A percentile compares a stretch with the other conserved stretches of the same genome.
phyloP scores from a whole-genome alignment of 176 grass and related monocot species.

The Poa pratensis region DNA sequence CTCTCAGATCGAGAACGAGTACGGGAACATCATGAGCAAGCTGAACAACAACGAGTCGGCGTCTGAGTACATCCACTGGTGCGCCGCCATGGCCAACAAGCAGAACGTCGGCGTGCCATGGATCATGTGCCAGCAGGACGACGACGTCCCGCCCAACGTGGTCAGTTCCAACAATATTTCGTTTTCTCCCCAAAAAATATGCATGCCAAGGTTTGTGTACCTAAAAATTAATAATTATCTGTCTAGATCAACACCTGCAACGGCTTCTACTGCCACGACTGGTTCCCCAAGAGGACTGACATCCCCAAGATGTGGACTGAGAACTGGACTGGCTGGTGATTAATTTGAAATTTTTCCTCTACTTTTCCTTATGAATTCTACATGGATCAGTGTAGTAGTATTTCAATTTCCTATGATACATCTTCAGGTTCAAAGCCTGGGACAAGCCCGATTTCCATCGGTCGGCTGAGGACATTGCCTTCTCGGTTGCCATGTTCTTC shows the following conservation, averaged over 20 bases:
- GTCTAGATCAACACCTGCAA: constrained; percentile 80
- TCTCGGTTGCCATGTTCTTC: constrained; percentile 77
- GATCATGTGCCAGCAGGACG: constrained; percentile 90
- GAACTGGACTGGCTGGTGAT: constrained; percentile 87
- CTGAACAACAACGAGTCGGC: constrained; percentile 50
- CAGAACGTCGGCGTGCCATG: constrained; percentile 67
- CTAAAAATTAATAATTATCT: too few relatives aligned
- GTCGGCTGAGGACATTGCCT: constrained; percentile 68
- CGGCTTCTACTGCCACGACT: constrained; percentile 75
- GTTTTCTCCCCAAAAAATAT: neutral
- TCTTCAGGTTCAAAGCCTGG: constrained; percentile 73
- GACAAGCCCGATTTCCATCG: constrained; percentile 72
- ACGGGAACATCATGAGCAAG: constrained; percentile 55
- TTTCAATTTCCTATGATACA: too few relatives aligned
- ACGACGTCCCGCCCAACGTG: constrained; percentile 60
- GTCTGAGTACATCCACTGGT: constrained; percentile 73
- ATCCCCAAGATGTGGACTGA: constrained; percentile 96
- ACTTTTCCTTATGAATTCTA: too few relatives aligned
- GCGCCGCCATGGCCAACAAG: constrained; percentile 69
- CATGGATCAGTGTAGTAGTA: too few relatives aligned
- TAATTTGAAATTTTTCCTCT: neutral
- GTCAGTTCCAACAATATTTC: constrained; percentile 19
- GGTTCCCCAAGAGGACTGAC: constrained; percentile 56
- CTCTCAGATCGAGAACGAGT: constrained; percentile 90
- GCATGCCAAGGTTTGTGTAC: too few relatives aligned